Evolutionary conservation across 768 basidiomycete species (phyloP).

Genomic region (Pholiota molesta): DNA sequence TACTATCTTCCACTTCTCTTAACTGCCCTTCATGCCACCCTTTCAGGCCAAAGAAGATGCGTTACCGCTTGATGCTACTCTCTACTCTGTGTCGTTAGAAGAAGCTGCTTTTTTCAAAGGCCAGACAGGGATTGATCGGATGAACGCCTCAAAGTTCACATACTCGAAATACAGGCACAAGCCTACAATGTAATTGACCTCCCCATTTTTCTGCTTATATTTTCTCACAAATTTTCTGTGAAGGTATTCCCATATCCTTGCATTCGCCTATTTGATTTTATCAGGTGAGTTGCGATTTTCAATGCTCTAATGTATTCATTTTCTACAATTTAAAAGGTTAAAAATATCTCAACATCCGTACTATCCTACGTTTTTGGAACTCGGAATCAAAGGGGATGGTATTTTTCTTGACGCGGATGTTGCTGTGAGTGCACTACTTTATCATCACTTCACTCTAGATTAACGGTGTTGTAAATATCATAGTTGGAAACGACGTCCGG

Average conservation of each 20-base stretch:
- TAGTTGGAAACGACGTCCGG: conserved; percentile 41
- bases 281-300: not conserved
- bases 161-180: not conserved
- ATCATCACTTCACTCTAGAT: no score
- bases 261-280: conserved; percentile 3
- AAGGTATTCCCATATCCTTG: conserved; percentile 3
- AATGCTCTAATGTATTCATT: no score
- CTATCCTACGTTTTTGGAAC: not conserved
- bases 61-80: not conserved
- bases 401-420: conserved; percentile 1
- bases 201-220: no score
- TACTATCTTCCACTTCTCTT: no score
- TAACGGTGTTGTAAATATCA: not conserved
- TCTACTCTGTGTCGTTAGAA: not conserved
- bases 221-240: not conserved
- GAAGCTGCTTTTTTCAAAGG: not conserved
- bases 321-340: not conserved
- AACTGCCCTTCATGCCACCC: not conserved
- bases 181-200: not conserved
- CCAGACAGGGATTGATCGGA: not conserved
- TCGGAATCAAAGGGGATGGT: not conserved
- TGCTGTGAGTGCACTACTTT: not conserved
- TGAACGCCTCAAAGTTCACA: not conserved
- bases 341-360: not conserved
- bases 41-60: not conserved